Conservation (phyloP, 2,329 filamentous ascomycete species). For the Phialophora expanda region DNA sequence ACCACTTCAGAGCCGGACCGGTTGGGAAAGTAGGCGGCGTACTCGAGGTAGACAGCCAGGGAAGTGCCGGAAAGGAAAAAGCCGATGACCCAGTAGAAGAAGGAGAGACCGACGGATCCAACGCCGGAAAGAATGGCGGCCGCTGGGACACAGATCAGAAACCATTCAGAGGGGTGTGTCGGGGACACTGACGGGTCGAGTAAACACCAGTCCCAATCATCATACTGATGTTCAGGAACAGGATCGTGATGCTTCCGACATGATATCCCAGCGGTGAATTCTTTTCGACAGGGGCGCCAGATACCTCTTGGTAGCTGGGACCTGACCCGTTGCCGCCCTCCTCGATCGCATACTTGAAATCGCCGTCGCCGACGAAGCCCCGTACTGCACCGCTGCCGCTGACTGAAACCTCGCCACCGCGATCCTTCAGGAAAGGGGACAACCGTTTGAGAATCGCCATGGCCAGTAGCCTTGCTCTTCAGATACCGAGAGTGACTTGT, state of each 20-base stretch:
- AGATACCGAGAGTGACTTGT: not conserved
- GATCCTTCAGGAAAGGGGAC: not conserved
- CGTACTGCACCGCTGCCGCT: constrained; percentile 2
- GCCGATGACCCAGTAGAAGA: constrained; percentile 70
- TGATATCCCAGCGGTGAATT: constrained; percentile 65
- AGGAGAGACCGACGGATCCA: constrained; percentile 65
- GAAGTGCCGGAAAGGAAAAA: constrained; percentile 62
- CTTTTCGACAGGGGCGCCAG: constrained; percentile 65
- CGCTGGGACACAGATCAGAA: not conserved
- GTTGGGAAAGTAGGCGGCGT: constrained; percentile 68
- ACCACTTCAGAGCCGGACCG: constrained; percentile 70
- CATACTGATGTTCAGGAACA: constrained; percentile 50
- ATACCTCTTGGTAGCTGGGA: constrained; percentile 65
- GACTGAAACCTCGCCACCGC: not conserved
- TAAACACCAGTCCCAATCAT: constrained; percentile 70
- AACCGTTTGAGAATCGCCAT: not conserved
- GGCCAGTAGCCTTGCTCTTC: not conserved
- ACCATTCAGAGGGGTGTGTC: not conserved
- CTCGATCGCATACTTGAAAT: constrained; percentile 51
- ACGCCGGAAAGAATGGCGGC: constrained; percentile 58
- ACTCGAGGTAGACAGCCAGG: constrained; percentile 67
- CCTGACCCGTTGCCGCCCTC: constrained; percentile 54
- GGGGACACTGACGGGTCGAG: constrained; percentile 52
- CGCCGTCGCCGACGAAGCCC: constrained; percentile 44
- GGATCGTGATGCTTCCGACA: constrained; percentile 61